These are phyloP conservation scores for Vigna mungo DNA, from an alignment of 306 rosid species.

Conservation along the genomic window DNA sequence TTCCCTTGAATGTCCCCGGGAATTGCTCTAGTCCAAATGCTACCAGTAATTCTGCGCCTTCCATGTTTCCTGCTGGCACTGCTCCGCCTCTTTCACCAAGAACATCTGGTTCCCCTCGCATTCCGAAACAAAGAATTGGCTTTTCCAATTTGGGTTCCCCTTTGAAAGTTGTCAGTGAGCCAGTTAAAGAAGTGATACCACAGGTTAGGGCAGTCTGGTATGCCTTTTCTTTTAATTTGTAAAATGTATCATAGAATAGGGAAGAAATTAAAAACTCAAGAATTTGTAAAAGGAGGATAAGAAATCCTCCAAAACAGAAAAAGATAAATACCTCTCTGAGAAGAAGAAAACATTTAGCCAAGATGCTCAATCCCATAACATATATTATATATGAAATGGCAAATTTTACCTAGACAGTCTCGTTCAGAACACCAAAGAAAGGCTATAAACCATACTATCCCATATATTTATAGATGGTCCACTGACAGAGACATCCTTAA, in stretches of 20 bases:
- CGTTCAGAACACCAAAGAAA: conserved; percentile 18
- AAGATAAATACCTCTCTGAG: conserved; percentile 10
- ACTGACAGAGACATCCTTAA: conserved; percentile 18
- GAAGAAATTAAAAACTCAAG: background rate
- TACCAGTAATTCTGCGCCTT: conserved; percentile 77
- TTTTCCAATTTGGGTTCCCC: conserved; percentile 90
- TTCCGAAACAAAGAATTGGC: conserved; percentile 87
- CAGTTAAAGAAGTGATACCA: conserved; percentile 90
- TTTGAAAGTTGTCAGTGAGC: conserved; percentile 91
- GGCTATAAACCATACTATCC: conserved; percentile 4
- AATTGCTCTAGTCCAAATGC: conserved; percentile 97
- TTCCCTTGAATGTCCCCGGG: conserved; percentile 88
- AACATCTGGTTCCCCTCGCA: conserved; percentile 92
- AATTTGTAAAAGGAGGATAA: conserved; percentile 29
- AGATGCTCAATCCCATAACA: conserved; percentile 17
- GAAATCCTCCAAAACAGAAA: conserved; percentile 13
- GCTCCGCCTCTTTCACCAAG: conserved; percentile 99
- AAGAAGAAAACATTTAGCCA: conserved; percentile 25
- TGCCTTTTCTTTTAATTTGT: background rate
- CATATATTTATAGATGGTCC: conserved; percentile 15
- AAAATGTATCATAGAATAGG: conserved; percentile 24
- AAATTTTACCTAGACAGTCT: conserved; percentile 24
- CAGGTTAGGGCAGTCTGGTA: conserved; percentile 64
- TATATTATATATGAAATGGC: background rate
- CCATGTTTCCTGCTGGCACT: conserved; percentile 99